These are phyloP conservation scores for Blastocystis sp. DNA, from an alignment of 352 stramenopile genomes.

Conservation along the genomic window DNA sequence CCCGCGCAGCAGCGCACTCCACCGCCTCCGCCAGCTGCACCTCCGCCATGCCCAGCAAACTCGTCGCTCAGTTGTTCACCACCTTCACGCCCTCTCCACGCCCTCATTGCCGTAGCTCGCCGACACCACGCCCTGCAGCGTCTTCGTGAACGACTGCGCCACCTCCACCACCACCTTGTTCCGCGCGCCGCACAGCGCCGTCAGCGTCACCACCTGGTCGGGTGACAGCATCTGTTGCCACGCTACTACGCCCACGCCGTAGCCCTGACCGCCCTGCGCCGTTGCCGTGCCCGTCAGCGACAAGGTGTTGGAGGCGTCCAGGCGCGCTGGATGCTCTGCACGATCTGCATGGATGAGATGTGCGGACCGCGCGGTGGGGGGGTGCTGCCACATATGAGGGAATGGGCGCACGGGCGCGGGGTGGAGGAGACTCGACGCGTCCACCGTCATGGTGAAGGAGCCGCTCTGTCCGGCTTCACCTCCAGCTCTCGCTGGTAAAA, in stretches of 20 bases:
- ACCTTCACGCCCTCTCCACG: background rate
- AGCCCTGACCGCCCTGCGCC: background rate
- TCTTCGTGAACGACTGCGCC: background rate
- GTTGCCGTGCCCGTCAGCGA: conserved; percentile 1
- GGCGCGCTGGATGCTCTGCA: conserved; percentile 5
- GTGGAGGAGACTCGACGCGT: background rate
- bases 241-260: background rate
- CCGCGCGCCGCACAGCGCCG: background rate
- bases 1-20: background rate
- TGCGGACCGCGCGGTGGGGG: background rate
- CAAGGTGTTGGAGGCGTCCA: background rate
- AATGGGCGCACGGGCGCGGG: background rate
- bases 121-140: background rate
- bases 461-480: conserved; percentile 33
- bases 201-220: background rate
- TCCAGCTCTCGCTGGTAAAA: conserved; percentile 35
- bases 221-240: background rate
- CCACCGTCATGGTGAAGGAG: conserved; percentile 8
- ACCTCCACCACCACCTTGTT: background rate
- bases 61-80: background rate
- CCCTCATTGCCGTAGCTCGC: background rate
- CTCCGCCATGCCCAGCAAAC: background rate
- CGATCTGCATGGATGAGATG: conserved; percentile 9
- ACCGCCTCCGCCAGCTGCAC: background rate
- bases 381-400: background rate